Percentiles rank a stretch among this genome's conserved stretches.
Evolutionary conservation across 306 rosid species (phyloP).

Genomic region (Cicer judaicum): DNA sequence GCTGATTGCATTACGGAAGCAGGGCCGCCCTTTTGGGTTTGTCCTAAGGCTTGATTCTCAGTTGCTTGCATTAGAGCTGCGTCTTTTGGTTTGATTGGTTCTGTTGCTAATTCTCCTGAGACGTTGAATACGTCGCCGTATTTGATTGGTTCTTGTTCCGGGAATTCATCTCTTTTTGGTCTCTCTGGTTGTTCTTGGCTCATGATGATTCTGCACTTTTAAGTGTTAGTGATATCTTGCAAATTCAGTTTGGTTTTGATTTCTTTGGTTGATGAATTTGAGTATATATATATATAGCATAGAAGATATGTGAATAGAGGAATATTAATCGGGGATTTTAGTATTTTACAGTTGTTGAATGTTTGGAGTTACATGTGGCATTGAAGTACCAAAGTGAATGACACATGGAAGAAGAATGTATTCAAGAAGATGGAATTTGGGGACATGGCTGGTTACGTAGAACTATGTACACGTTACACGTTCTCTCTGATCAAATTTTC

Average conservation of each 20-base stretch:
- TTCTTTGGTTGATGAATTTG: neutral
- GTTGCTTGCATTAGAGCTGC: slow-evolving; percentile 69
- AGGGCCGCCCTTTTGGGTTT: slow-evolving; percentile 62
- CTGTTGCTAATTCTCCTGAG: slow-evolving; percentile 58
- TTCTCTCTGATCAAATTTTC: neutral
- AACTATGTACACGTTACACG: neutral
- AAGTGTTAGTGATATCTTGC: neutral
- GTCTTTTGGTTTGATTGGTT: slow-evolving; percentile 54
- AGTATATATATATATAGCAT: neutral
- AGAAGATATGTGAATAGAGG: neutral
- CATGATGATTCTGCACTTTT: slow-evolving; percentile 8
- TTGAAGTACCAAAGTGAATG: neutral
- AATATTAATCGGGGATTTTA: too few species aligned
- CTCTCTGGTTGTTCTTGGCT: slow-evolving; percentile 30
- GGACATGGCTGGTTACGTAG: neutral
- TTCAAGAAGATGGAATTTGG: neutral
- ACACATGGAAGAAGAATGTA: slow-evolving; percentile 11
- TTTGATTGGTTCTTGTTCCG: slow-evolving; percentile 52
- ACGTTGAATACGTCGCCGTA: slow-evolving; percentile 72
- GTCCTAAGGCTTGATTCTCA: slow-evolving; percentile 57
- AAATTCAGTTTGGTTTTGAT: neutral
- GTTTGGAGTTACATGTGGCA: slow-evolving; percentile 33
- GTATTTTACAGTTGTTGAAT: neutral
- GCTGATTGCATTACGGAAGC: slow-evolving; percentile 77
- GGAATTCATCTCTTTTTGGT: neutral